Base-by-base conservation (phyloP, 1,284 basidiomycete species). In the Kalmanozyma brasiliensis region DNA sequence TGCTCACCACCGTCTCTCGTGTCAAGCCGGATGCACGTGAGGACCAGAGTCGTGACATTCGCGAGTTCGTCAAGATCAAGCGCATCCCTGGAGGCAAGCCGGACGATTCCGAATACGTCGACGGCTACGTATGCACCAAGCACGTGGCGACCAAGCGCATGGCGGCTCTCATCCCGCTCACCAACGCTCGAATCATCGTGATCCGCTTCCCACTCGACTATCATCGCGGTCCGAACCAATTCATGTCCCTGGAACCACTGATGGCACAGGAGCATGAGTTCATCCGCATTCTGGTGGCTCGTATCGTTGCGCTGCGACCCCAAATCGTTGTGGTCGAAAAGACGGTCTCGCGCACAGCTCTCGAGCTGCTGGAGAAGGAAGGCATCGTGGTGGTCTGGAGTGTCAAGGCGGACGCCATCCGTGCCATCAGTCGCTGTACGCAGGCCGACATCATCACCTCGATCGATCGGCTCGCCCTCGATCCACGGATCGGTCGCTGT, bases 21-120 rank as follows among this genome's bases (percentile, higher is more conserved):
- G 72, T 82, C 35, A 76, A 70, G 30, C 74, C 80, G 8, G 82
- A 85, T 38, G 82, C 85, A 2, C 82, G 83, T 11, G 82, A 82
- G 3, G 91, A 92, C 49, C 94, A 96, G 76, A 83, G 83, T 29
- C 94, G 96, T 87, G 95, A 98, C 82, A 90, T 97, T 19, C 87
- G 95, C 43, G 87, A 91, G 24, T 97, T 96, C 74, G 92, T 98
- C 69, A 98, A 98, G 85, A 94, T 98, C 83, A 98, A 99, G 85
- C 95, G 96, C 83, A 91, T 98, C 17, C 94, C 96, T 0, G 96
- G 96, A 13, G 96, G 96, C 11, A 86, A 87, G 47, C 93, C 94
- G 32, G 87, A 86, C 29, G 93, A 98, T 81, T 96, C 93, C 11
- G 94, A 98, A 85, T 98, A 95, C 77, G 92, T 99, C 46, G 92